Conservation (phyloP, 257 asterid genomes). For the Solanum pinnatisectum region DNA sequence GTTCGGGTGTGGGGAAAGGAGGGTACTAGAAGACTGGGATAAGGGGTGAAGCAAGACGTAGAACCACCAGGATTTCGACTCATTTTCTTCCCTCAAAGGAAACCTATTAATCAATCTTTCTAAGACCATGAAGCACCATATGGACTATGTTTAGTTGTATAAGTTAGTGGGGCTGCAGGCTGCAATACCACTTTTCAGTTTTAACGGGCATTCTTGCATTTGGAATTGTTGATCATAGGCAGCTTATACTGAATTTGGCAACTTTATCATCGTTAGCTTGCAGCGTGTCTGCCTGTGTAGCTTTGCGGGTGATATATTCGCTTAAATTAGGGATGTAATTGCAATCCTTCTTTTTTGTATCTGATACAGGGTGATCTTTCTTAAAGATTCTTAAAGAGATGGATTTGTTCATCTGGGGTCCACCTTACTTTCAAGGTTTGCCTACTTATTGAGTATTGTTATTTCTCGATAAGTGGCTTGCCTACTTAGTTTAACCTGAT, state of each 20-base stretch:
- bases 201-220: neutral
- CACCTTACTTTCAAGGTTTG: slow-evolving; percentile 20
- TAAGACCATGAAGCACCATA: neutral
- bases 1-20: neutral
- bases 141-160: neutral
- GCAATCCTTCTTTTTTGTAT: neutral
- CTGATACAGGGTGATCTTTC: slow-evolving; percentile 8
- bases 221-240: neutral
- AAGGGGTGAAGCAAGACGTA: neutral
- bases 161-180: neutral
- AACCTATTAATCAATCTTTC: neutral
- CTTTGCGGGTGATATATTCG: neutral
- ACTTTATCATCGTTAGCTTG: neutral
- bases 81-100: neutral
- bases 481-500: neutral
- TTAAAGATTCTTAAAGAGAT: slow-evolving; percentile 10
- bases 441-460: neutral
- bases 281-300: neutral
- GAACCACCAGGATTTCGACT: neutral
- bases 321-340: neutral
- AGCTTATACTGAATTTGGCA: neutral
- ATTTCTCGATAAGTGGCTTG: neutral
- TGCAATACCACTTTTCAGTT: neutral
- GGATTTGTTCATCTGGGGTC: slow-evolving; percentile 44
- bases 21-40: neutral